These are phyloP conservation scores for Solanum chiquidenum DNA, from an alignment of 257 asterid genomes.

Conservation along the genomic window DNA sequence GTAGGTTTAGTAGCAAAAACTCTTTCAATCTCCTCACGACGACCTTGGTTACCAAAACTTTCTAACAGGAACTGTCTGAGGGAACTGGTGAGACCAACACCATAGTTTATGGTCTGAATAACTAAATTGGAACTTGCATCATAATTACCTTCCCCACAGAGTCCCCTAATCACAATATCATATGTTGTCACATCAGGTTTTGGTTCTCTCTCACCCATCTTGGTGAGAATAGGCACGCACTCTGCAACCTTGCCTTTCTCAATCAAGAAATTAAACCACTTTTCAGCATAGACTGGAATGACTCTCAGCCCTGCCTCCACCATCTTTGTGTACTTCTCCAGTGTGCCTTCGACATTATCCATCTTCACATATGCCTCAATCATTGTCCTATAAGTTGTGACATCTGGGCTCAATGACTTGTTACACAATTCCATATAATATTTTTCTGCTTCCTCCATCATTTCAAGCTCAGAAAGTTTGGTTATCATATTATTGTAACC, in stretches of 20 bases:
- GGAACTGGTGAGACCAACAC: conserved; percentile 43
- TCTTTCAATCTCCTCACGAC: conserved; percentile 43
- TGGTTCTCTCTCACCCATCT: conserved; percentile 72
- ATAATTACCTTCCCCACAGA: conserved; percentile 34
- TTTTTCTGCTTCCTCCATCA: conserved; percentile 70
- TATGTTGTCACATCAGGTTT: conserved; percentile 70
- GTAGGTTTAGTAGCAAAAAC: conserved; percentile 24
- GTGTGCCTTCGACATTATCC: conserved; percentile 38
- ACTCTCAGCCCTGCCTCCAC: conserved; percentile 72
- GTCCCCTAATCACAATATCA: conserved; percentile 60
- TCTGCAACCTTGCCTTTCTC: conserved; percentile 53
- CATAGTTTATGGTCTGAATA: conserved; percentile 41
- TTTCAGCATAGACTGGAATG: conserved; percentile 62
- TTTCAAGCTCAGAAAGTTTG: conserved; percentile 63
- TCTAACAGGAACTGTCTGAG: conserved; percentile 47
- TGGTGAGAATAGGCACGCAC: conserved; percentile 55
- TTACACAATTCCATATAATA: conserved; percentile 34
- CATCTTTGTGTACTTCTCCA: conserved; percentile 64
- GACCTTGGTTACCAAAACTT: conserved; percentile 47
- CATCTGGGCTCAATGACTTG: conserved; percentile 69
- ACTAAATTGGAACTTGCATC: conserved; percentile 36
- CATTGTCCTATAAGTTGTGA: conserved; percentile 52
- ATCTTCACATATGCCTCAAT: conserved; percentile 61
- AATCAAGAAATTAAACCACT: conserved; percentile 66
- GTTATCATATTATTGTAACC: conserved; percentile 73